Conservation (phyloP, 1,284 basidiomycete species). For the Golubevia sp. region DNA sequence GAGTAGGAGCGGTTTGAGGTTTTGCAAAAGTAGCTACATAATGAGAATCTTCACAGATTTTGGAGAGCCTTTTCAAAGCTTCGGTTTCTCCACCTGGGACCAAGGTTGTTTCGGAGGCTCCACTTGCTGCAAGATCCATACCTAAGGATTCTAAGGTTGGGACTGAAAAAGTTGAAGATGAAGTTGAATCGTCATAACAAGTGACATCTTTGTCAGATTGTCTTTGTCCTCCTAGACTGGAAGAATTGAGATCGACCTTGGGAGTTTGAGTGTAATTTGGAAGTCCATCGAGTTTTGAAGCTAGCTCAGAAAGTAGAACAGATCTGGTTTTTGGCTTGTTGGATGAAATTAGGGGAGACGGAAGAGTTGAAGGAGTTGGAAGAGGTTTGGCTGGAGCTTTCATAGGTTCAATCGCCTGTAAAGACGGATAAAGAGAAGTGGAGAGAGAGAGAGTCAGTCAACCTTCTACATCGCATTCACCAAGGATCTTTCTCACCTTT, state of each 20-base stretch:
- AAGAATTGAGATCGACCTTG: constrained; percentile 37
- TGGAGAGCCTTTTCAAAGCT: constrained; percentile 62
- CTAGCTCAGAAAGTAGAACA: constrained; percentile 21
- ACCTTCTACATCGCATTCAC: no score
- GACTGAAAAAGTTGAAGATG: constrained; percentile 61
- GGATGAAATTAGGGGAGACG: no score
- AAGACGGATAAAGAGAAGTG: no score
- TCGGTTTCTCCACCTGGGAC: constrained; percentile 66
- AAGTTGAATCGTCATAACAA: constrained; percentile 18
- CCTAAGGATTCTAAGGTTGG: constrained; percentile 65
- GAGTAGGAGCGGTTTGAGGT: constrained; percentile 62
- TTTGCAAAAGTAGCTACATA: constrained; percentile 66
- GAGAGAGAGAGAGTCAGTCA: no score
- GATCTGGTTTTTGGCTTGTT: constrained; percentile 12
- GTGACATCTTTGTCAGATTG: constrained; percentile 22
- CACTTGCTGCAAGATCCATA: constrained; percentile 62
- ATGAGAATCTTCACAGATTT: constrained; percentile 62
- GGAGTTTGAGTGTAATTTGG: constrained; percentile 25
- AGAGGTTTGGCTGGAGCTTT: no score
- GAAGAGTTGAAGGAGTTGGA: no score
- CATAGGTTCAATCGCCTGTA: no score
- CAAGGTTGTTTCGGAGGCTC: constrained; percentile 22
- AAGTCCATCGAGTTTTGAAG: constrained; percentile 25
- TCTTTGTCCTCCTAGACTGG: constrained; percentile 32
- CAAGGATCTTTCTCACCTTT: constrained; percentile 13